Evolutionary conservation across 352 stramenopile species (phyloP), one percentile per base, ranked within the genome.

Genomic region (Phytophthora kernoviae): DNA sequence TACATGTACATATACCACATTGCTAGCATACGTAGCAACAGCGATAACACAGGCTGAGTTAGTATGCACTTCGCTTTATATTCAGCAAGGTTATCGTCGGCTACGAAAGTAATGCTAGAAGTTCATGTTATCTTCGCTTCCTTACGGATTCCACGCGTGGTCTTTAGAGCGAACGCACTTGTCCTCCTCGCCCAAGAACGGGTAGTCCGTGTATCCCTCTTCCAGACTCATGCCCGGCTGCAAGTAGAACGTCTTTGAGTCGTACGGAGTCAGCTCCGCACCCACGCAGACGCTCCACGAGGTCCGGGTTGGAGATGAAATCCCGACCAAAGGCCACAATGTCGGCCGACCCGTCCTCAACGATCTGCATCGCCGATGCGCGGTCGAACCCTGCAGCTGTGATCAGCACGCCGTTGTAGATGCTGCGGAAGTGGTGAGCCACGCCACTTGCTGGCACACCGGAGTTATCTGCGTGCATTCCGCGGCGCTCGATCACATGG

Each of bases 401-500:
- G 26, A 88, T 73, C 27, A 91, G 46, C 14, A 84, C 56, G 14
- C 81, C 79, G 2, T 79, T 70, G 82, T 89, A 92, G 11, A 79
- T 47, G 4, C 55, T 37, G 39, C 81, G 73, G 58, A 87, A 89
- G 36, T 64, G 40, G 18, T 12, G 34, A 5, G 58, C 50, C 33
- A 69, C 70, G 9, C 74, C 78, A 14, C 66, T 50, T n/a, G 54
- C 49, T 4, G 76, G 70, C 0, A 54, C 55, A 6, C 55, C 17
- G 5, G 37, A 9, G 30, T 65, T 70, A 50, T 73, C 40, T 2
- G 51, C 49, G 22, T 75, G 70, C 41, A 68, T 84, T 3, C 52
- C 58, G 30, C 62, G 61, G 30, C 72, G 79, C 64, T 90, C 75
- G 10, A 87, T 70, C 20, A 88, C 33, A 42, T 87, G 68, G 18